Conservation (phyloP, 2,329 filamentous ascomycete species). For the Cercospora sesami region DNA sequence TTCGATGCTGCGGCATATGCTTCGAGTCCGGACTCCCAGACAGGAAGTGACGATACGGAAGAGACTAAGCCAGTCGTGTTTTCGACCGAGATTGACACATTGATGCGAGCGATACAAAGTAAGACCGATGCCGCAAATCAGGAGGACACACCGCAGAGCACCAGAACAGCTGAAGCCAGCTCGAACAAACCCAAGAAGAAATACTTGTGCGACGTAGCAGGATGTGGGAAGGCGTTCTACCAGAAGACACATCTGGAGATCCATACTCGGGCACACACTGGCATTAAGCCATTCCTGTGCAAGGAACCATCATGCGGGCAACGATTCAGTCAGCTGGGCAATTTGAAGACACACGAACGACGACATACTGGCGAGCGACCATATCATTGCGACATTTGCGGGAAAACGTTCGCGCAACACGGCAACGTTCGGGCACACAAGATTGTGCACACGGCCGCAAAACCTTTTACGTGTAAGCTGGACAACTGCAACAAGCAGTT, state of each 20-base stretch:
- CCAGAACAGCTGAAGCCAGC: background rate
- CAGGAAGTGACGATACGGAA: constrained; percentile 46
- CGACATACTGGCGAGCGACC: constrained; percentile 86
- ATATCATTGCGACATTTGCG: constrained; percentile 75
- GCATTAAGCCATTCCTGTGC: constrained; percentile 87
- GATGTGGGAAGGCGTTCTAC: constrained; percentile 78
- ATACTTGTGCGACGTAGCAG: constrained; percentile 71
- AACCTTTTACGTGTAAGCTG: constrained; percentile 77
- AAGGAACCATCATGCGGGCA: constrained; percentile 71
- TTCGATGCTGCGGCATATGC: constrained; percentile 38
- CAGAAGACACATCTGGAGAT: constrained; percentile 94
- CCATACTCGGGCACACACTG: constrained; percentile 83
- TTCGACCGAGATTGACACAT: constrained; percentile 77
- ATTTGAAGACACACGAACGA: constrained; percentile 87
- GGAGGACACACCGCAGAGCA: constrained; percentile 14
- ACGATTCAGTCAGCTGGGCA: constrained; percentile 85
- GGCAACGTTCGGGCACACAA: constrained; percentile 83
- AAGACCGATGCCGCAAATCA: constrained; percentile 50
- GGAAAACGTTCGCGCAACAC: constrained; percentile 79
- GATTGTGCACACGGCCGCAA: constrained; percentile 73
- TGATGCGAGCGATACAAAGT: constrained; percentile 85
- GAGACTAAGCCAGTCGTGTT: constrained; percentile 57
- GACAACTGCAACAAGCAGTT: constrained; percentile 86
- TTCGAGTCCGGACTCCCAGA: constrained; percentile 42
- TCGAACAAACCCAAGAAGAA: constrained; percentile 55